These are phyloP conservation scores for Manihot esculenta DNA, from an alignment of 441 rosid species.

Conservation along the genomic window DNA sequence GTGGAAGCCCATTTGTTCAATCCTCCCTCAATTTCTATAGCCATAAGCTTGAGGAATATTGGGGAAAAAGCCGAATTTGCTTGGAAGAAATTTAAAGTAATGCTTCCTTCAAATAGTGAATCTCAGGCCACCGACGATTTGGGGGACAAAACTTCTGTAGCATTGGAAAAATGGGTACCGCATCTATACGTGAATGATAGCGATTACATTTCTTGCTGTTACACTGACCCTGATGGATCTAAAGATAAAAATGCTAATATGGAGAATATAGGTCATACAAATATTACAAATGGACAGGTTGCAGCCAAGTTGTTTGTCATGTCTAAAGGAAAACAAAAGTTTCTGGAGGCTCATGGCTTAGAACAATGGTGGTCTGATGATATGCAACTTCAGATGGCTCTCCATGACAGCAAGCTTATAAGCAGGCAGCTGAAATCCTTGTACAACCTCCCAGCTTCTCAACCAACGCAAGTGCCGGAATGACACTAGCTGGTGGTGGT, in stretches of 20 bases:
- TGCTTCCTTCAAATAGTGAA: slow-evolving; percentile 61
- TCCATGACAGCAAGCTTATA: slow-evolving; percentile 68
- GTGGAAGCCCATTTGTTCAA: slow-evolving; percentile 90
- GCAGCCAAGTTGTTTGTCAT: slow-evolving; percentile 81
- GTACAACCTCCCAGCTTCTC: slow-evolving; percentile 49
- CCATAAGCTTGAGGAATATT: slow-evolving; percentile 78
- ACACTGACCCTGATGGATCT: slow-evolving; percentile 53
- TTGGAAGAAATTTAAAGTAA: slow-evolving; percentile 72
- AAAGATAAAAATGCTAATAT: slow-evolving; percentile 35
- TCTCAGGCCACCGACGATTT: slow-evolving; percentile 22
- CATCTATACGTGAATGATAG: slow-evolving; percentile 88
- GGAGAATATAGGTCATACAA: slow-evolving; percentile 44
- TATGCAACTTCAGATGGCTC: slow-evolving; percentile 60
- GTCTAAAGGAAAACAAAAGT: slow-evolving; percentile 87
- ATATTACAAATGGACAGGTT: slow-evolving; percentile 31
- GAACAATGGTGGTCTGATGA: slow-evolving; percentile 99
- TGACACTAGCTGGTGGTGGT: slow-evolving; percentile 2
- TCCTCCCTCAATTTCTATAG: slow-evolving; percentile 79
- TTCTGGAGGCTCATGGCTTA: slow-evolving; percentile 85
- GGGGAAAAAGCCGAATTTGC: slow-evolving; percentile 71
- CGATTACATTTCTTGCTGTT: slow-evolving; percentile 84
- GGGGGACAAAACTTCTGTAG: slow-evolving; percentile 25
- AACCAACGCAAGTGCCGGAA: slow-evolving; percentile 19
- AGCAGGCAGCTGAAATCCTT: slow-evolving; percentile 86
- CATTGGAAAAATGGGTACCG: slow-evolving; percentile 72